Base-by-base conservation (phyloP, 2,329 filamentous ascomycete genomes). In the Sporothrix pseudoabietina region DNA sequence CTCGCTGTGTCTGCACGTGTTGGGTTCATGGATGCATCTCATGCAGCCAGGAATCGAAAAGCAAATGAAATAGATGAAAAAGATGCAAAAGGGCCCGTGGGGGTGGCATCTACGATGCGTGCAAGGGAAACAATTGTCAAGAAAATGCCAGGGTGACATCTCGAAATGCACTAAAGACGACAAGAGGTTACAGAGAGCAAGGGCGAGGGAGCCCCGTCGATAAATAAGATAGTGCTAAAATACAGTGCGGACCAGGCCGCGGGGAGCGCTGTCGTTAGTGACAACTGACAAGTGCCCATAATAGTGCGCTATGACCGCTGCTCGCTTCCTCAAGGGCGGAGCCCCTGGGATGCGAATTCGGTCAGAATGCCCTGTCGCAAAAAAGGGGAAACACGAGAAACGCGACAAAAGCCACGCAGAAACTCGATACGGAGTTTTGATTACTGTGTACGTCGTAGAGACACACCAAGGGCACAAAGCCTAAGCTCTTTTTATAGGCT, bases 311-410 rank as follows among this genome's bases (percentile, higher is more conserved):
- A 57, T 44, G 68, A 54, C 35, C 52, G 68, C 68, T 59, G 49
- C 10, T 44, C 32, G 32, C 68, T 41, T 49, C 54, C n/a, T 52
- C 66, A 7, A 12, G 66, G 66, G 55, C 6, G 3, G 63, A 12
- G 9, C 44, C 47, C 66, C 47, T 69, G 66, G 69, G 35, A 71
- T 71, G 69, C 54, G 69, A 49, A 71, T 71, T 71, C 69, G 16
- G 69, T 35, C 54, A 71, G 54, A 71, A 59, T 71, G 52, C 69
- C 69, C 69, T 71, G 69, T 71, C 54, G 52, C 68, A 41, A 14
- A 19, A 70, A 41, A 57, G 54, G 32, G 54, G 54, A 71, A 71
- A 59, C 30, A 44, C 22, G 54, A 61, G 39, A 71, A 69, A 69
- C 26, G 32, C 16, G 16, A 14, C 68, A 44, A 69, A 41, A 16